These are phyloP conservation scores for Tricholoma sp. DNA, from an alignment of 768 basidiomycete species.

Conservation along the genomic window DNA sequence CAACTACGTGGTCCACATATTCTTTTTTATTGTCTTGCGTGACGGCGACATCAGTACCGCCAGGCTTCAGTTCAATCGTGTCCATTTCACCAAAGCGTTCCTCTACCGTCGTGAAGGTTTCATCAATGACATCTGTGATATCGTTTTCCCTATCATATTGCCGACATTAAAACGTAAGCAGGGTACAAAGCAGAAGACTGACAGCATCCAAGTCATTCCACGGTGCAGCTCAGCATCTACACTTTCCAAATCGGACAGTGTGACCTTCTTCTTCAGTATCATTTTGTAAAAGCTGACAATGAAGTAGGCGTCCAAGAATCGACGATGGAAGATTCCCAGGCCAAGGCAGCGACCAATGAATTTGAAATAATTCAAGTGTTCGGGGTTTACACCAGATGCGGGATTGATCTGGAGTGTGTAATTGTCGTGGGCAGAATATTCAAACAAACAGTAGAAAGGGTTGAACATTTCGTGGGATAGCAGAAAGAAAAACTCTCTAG, in stretches of 20 bases:
- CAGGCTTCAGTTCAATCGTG: conserved; percentile 90
- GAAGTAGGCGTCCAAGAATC: conserved; percentile 99
- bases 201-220: conserved; percentile 99
- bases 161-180: neutral
- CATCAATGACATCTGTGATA: conserved; percentile 96
- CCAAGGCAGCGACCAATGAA: conserved; percentile 96
- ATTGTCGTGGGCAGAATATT: conserved; percentile 99
- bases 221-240: conserved; percentile 95
- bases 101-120: conserved; percentile 95
- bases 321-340: conserved; percentile 96
- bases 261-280: conserved; percentile 98
- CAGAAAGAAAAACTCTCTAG: conserved; percentile 99
- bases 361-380: conserved; percentile 99
- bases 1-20: conserved; percentile 90
- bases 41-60: conserved; percentile 80
- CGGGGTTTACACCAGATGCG: conserved; percentile 95
- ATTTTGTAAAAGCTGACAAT: conserved; percentile 99
- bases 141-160: conserved; percentile 77
- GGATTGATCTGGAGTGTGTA: conserved; percentile 99
- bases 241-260: conserved; percentile 88
- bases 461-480: conserved; percentile 99
- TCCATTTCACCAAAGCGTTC: conserved; percentile 99
- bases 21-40: conserved; percentile 99
- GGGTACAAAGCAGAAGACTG: conserved; percentile 26
- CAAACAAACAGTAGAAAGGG: conserved; percentile 99